These are phyloP conservation scores for Westerdykella ornata DNA, from an alignment of 2,329 filamentous ascomycete species.

Conservation along the genomic window DNA sequence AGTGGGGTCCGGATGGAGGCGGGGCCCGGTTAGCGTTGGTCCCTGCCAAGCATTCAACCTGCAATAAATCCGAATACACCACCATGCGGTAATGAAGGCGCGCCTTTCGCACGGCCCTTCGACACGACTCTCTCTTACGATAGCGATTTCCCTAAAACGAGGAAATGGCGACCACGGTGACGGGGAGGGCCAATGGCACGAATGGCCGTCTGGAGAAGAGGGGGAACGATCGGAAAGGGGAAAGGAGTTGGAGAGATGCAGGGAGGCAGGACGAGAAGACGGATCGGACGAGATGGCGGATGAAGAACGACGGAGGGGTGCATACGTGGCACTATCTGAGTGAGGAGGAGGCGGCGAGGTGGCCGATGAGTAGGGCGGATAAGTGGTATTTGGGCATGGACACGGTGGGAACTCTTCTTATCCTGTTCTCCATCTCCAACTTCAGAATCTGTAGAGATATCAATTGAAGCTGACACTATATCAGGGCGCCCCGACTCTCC, in stretches of 20 bases:
- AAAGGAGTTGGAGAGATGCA: neutral
- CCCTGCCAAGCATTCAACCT: too few relatives aligned
- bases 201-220: neutral
- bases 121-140: too few relatives aligned
- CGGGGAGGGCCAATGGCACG: neutral
- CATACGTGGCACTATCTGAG: slow-evolving; percentile 93
- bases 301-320: slow-evolving; percentile 73
- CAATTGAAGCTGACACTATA: slow-evolving; percentile 1
- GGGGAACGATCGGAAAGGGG: neutral
- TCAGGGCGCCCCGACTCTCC: slow-evolving; percentile 68
- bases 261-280: slow-evolving; percentile 47
- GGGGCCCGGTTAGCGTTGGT: too few relatives aligned
- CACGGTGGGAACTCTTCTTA: slow-evolving; percentile 49
- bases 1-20: too few relatives aligned
- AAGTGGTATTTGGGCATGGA: slow-evolving; percentile 80
- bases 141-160: too few relatives aligned
- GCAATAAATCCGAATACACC: too few relatives aligned
- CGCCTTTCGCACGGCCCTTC: too few relatives aligned
- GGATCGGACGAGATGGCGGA: slow-evolving; percentile 75
- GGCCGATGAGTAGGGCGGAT: slow-evolving; percentile 85
- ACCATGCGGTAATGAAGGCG: too few relatives aligned
- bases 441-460: neutral
- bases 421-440: neutral
- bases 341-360: slow-evolving; percentile 63
- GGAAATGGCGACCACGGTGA: neutral